Evolutionary conservation across 306 rosid species (phyloP).

Genomic region (Hippophae tibetana): DNA sequence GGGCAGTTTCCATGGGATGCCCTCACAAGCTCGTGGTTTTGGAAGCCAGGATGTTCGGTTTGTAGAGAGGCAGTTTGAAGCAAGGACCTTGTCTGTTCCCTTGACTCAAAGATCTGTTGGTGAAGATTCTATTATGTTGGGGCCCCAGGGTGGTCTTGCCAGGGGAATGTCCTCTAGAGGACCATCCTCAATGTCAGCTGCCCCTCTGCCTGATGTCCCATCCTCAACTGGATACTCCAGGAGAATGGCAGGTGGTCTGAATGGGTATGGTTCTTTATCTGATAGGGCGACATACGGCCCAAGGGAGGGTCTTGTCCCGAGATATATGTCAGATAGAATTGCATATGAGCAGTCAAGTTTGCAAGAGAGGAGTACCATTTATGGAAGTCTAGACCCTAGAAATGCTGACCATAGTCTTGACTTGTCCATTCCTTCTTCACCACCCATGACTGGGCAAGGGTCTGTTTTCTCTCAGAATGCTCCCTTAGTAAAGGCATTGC

Average conservation of each 20-base stretch:
- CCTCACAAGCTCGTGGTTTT: slow-evolving; percentile 56
- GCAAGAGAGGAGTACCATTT: slow-evolving; percentile 38
- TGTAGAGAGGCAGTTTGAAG: slow-evolving; percentile 63
- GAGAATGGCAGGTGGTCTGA: slow-evolving; percentile 41
- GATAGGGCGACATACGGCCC: slow-evolving; percentile 34
- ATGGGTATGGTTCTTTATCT: slow-evolving; percentile 44
- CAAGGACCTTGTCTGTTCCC: slow-evolving; percentile 53
- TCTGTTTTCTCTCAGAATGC: slow-evolving; percentile 30
- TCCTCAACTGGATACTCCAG: slow-evolving; percentile 37
- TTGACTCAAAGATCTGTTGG: slow-evolving; percentile 51
- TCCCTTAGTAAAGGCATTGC: slow-evolving; percentile 27
- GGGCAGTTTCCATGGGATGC: slow-evolving; percentile 55
- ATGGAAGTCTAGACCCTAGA: slow-evolving; percentile 47
- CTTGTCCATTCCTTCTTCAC: slow-evolving; percentile 41
- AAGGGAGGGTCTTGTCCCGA: slow-evolving; percentile 44
- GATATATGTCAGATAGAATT: slow-evolving; percentile 38
- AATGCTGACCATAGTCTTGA: slow-evolving; percentile 43
- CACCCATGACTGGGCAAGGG: slow-evolving; percentile 38
- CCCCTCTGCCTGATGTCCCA: slow-evolving; percentile 33
- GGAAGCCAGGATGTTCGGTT: slow-evolving; percentile 64
- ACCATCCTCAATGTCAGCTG: slow-evolving; percentile 37
- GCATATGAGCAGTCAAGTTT: slow-evolving; percentile 47
- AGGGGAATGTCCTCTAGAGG: slow-evolving; percentile 92
- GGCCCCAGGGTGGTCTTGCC: slow-evolving; percentile 94
- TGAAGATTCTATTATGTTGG: slow-evolving; percentile 69